These are phyloP conservation scores for Auxenochlorella protothecoides DNA, from an alignment of 139 green algal species.

Conservation along the genomic window DNA sequence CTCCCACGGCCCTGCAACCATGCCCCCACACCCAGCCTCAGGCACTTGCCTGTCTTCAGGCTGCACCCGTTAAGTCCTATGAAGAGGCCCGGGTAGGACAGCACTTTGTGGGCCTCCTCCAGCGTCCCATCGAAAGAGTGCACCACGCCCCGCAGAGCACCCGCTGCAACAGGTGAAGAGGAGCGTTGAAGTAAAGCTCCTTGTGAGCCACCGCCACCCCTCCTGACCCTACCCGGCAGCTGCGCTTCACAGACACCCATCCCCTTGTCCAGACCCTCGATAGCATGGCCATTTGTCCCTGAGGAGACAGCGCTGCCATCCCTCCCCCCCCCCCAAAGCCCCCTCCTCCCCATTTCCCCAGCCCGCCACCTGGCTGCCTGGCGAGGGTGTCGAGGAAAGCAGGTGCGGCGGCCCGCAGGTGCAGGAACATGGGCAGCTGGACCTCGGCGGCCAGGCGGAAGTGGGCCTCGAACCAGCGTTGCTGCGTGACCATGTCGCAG, in stretches of 20 bases:
- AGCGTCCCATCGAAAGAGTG: slow-evolving; percentile 73
- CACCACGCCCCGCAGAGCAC: slow-evolving; percentile 49
- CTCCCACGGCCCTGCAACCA: too few relatives aligned
- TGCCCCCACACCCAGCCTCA: too few relatives aligned
- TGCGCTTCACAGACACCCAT: background rate
- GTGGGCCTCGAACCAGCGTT: slow-evolving; percentile 52
- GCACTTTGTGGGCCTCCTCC: slow-evolving; percentile 52
- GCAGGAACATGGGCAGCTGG: slow-evolving; percentile 78
- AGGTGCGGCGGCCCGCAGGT: slow-evolving; percentile 49
- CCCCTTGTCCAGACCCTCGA: background rate
- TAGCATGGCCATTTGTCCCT: background rate
- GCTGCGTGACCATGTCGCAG: slow-evolving; percentile 55
- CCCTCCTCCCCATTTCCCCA: too few relatives aligned
- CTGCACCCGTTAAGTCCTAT: slow-evolving; percentile 82
- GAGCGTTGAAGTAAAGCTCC: too few relatives aligned
- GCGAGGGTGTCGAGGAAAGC: too few relatives aligned
- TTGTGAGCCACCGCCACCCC: too few relatives aligned
- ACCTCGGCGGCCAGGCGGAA: slow-evolving; percentile 45
- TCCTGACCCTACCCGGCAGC: background rate
- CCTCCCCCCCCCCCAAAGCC: too few relatives aligned
- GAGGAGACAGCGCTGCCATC: background rate
- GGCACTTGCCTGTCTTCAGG: slow-evolving; percentile 49
- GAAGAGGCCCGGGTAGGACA: slow-evolving; percentile 30
- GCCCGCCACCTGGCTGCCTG: too few relatives aligned
- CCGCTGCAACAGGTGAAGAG: background rate